phyloP scores from a whole-genome alignment of 768 basidiomycete genomes.

The Suillus brevipes region DNA sequence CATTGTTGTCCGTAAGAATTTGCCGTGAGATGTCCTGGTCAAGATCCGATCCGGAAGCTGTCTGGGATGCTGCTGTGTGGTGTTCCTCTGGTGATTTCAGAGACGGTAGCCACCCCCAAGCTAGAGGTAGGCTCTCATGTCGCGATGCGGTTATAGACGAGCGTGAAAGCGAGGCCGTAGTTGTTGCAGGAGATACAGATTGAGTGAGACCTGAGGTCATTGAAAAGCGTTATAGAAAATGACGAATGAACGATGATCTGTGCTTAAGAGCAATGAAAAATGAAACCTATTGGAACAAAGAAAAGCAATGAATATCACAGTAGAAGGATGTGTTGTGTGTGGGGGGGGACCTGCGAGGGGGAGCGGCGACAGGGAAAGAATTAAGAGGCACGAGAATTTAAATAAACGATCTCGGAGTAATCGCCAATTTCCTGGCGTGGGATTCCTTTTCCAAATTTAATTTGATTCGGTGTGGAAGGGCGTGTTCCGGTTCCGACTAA shows the following conservation, averaged over 20 bases:
- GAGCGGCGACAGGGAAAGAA: not conserved
- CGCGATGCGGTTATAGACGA: constrained; percentile 10
- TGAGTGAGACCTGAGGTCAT: constrained; percentile 12
- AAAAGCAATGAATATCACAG: not conserved
- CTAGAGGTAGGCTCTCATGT: constrained; percentile 10
- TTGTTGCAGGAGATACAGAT: constrained; percentile 3
- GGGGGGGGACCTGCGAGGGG: not conserved
- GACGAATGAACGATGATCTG: not conserved
- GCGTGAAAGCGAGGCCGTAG: constrained; percentile 9
- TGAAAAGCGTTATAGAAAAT: not conserved
- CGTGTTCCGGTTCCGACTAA: not conserved
- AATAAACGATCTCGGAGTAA: not conserved
- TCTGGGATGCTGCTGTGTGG: not conserved
- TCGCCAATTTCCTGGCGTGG: not conserved
- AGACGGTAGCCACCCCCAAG: constrained; percentile 15
- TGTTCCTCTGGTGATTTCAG: constrained; percentile 10
- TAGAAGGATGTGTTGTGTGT: not conserved
- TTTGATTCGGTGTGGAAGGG: not conserved
- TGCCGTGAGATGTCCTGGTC: constrained; percentile 26
- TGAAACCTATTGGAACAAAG: not conserved
- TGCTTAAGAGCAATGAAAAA: not conserved
- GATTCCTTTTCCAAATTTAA: not conserved
- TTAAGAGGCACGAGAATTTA: constrained; percentile 4
- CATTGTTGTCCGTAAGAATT: constrained; percentile 10
- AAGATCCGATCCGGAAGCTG: constrained; percentile 25